These are phyloP conservation scores for Pueraria montana DNA, from an alignment of 306 rosid genomes.

Conservation along the genomic window DNA sequence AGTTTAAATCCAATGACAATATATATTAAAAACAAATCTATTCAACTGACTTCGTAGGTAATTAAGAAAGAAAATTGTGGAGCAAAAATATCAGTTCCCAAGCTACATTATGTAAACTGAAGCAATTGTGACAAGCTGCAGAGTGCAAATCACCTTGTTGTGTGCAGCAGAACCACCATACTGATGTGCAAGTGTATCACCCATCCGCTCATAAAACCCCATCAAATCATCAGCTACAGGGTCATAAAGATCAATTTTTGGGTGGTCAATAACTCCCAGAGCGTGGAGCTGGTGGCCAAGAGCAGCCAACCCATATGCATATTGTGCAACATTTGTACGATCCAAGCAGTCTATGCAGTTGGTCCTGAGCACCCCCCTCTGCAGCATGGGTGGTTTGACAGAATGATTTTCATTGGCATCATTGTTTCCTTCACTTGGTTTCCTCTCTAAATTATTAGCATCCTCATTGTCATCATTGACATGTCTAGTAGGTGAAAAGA, in stretches of 20 bases:
- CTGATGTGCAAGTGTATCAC: constrained; percentile 92
- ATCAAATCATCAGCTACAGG: constrained; percentile 88
- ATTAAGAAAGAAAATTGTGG: constrained; percentile 21
- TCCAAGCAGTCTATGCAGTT: constrained; percentile 98
- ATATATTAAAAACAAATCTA: neutral
- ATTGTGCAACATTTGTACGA: constrained; percentile 99
- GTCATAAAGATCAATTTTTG: constrained; percentile 74
- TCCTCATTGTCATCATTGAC: constrained; percentile 51
- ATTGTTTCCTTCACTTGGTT: constrained; percentile 55
- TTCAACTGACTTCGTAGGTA: constrained; percentile 21
- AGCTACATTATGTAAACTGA: constrained; percentile 38
- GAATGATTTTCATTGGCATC: constrained; percentile 53
- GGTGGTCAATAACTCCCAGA: constrained; percentile 74
- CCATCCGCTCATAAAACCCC: constrained; percentile 91
- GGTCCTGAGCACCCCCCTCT: constrained; percentile 93
- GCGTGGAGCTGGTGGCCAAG: constrained; percentile 84
- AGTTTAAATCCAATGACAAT: constrained; percentile 34
- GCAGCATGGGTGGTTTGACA: constrained; percentile 65
- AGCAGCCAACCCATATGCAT: constrained; percentile 91
- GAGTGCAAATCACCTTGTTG: constrained; percentile 78
- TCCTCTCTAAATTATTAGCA: constrained; percentile 56
- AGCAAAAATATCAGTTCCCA: constrained; percentile 27
- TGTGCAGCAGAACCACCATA: constrained; percentile 99
- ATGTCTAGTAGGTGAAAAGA: constrained; percentile 35
- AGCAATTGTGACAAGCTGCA: constrained; percentile 25